Conservation (phyloP, 805 yeast genomes). For the Metschnikowia lochheadii region DNA sequence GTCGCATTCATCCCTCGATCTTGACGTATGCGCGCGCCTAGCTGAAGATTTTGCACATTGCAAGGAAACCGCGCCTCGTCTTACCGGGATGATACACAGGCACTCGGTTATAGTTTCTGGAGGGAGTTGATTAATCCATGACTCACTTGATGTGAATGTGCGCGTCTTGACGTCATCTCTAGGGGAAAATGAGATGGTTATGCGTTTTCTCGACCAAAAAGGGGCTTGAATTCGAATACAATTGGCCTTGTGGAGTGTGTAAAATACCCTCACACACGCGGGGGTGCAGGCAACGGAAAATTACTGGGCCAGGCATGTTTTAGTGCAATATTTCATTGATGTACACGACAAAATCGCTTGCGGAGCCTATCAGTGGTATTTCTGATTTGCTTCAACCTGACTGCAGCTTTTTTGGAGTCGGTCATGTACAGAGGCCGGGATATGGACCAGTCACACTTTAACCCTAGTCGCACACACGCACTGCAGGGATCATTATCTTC, state of each 20-base stretch:
- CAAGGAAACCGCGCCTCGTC: not conserved
- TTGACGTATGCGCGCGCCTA: not conserved
- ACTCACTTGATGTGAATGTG: not conserved
- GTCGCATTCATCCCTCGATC: not conserved
- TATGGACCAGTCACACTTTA: conserved; percentile 14
- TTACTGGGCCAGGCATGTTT: too few species aligned
- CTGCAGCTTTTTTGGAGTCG: conserved; percentile 3
- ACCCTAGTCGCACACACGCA: conserved; percentile 13
- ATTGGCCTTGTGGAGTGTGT: not conserved
- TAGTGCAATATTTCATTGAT: not conserved
- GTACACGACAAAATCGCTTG: not conserved
- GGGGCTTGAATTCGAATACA: not conserved
- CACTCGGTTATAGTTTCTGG: not conserved
- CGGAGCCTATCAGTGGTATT: conserved; percentile 8
- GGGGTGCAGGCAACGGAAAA: not conserved
- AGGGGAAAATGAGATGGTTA: not conserved
- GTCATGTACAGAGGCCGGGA: conserved; percentile 15
- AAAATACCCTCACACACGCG: not conserved
- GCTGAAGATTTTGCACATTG: not conserved
- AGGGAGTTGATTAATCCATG: not conserved
- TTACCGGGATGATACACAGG: not conserved
- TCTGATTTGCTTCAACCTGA: conserved; percentile 8
- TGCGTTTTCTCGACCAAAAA: not conserved
- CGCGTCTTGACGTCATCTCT: not conserved
- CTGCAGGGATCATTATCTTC: conserved; percentile 15